Base-by-base conservation (phyloP, 345 rosid genomes). In the Luvunga scandens region DNA sequence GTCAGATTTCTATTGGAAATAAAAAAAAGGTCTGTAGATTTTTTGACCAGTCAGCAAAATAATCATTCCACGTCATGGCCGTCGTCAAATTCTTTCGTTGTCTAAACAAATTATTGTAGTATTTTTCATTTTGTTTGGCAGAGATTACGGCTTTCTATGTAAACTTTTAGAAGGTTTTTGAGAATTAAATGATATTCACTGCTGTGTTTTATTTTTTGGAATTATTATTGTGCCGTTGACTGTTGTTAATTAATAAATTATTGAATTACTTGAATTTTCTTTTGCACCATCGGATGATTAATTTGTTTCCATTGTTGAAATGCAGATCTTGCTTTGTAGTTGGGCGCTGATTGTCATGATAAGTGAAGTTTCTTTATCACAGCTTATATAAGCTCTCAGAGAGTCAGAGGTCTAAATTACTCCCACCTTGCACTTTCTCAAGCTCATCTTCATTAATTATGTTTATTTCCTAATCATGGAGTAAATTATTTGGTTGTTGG, bases 311-410 rank as follows among this genome's bases (percentile, higher is more conserved):
- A 4, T 21, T 21, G 45, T 66, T 34, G 69, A 66, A 53, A 70
- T 30, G 27, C 73, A 70, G 73, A 70, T 70, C n/a, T 69, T 70
- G 38, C 25, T 70, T 50, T 28, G 36, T 70, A 28, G 73, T 27
- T 8, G 74, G 22, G 10, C 1, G 25, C 18, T 50, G n/a, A 30
- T 53, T 71, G 25, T 53, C 9, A 4, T 24, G 27, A 30, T 31
- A 0, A 0, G 38, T 53, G 74, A 9, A 53, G 24, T 19, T 50
- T 71, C 74, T 21, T 22, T 22, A 34, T 66, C 45, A 19, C 16
- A 1, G 27, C 45, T 33, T 66, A 34, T 66, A 34, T 18, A 19
- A 33, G 9, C 16, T 33, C 69, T 19, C 38, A 34, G 45, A 39
- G 45, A 9, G 42, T 8, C 42, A 38, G n/a, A 65, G 69, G 25